Base-by-base conservation (phyloP, 2,329 filamentous ascomycete species). In the Alternaria gansuensis region DNA sequence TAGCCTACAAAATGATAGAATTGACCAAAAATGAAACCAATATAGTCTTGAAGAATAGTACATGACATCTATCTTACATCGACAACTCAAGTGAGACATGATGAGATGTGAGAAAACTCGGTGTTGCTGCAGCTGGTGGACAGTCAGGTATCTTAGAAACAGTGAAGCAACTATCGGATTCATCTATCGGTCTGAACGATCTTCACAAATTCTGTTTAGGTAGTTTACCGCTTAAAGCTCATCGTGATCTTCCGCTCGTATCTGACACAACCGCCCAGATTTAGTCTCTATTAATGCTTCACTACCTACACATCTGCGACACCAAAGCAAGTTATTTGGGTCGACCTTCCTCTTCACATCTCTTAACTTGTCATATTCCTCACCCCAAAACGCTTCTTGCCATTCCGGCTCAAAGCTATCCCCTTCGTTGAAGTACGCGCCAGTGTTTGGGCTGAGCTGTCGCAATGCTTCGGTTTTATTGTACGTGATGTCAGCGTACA, bases 351-450 rank as follows among this genome's bases (percentile, higher is more conserved):
- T 17, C 57, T 75, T 75, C 1, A 73, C 52, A 13, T 36, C 17
- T 14, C 13, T 52, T 14, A 75, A 46, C 23, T 41, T 56, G 2
- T 24, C 52, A 56, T 74, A 75, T 33, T 65, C 51, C 0, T 48
- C 34, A 0, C 69, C 69, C 17, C 59, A 74, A 39, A 75, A 73
- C 0, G 59, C 40, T 4, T 59, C 4, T 49, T 75, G 68, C 71
- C 71, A 76, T 2, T 68, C 54, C n/a, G 59, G 62, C 44, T 73
- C 66, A 31, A 63, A 67, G 13, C 48, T 44, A 64, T 74, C 69
- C 2, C 61, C 53, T 56, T 76, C 72, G 33, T 74, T 75, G 49
- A 72, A 71, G 46, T 73, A 75, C 1, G 72, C 69, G 0, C 72
- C 72, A 1, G 63, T 69, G 0, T 70, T 57, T 2, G 70, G 71